Conservation (phyloP, 306 rosid species). For the Acacia crassicarpa region DNA sequence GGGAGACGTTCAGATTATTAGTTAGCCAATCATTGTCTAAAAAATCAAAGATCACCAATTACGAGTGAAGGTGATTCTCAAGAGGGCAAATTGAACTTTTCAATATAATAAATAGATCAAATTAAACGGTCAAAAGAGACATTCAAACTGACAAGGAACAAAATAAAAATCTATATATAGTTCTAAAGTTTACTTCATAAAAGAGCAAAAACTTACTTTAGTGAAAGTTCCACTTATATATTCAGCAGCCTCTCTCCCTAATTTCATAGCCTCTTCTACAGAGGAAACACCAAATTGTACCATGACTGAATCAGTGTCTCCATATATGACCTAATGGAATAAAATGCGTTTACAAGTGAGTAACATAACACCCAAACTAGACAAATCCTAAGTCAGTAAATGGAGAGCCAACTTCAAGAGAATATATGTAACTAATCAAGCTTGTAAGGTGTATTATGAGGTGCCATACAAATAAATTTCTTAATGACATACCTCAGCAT, state of each 20-base stretch:
- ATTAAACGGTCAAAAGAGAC: neutral
- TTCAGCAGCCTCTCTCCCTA: slow-evolving; percentile 98
- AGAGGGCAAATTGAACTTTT: neutral
- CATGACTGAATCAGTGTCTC: slow-evolving; percentile 98
- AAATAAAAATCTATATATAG: neutral
- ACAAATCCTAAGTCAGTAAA: slow-evolving; percentile 16
- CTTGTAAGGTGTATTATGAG: slow-evolving; percentile 3
- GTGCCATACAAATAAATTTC: slow-evolving; percentile 22
- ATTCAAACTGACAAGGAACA: slow-evolving; percentile 14
- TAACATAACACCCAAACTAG: slow-evolving; percentile 5
- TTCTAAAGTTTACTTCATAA: slow-evolving; percentile 17
- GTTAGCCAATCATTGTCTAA: neutral
- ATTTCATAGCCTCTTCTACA: slow-evolving; percentile 78
- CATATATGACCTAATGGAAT: slow-evolving; percentile 79
- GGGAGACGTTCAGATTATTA: neutral
- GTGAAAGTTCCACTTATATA: slow-evolving; percentile 80
- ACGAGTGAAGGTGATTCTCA: neutral
- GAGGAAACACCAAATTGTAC: slow-evolving; percentile 88
- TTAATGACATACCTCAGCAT: slow-evolving; percentile 68
- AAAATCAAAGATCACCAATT: neutral
- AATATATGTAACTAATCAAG: neutral
- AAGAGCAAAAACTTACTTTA: slow-evolving; percentile 43
- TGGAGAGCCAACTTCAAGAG: slow-evolving; percentile 7
- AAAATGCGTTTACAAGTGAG: slow-evolving; percentile 25
- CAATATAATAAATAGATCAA: slow-evolving; percentile 12